Conservation (phyloP, 352 stramenopile species). For the Thalassiosira oceanica region DNA sequence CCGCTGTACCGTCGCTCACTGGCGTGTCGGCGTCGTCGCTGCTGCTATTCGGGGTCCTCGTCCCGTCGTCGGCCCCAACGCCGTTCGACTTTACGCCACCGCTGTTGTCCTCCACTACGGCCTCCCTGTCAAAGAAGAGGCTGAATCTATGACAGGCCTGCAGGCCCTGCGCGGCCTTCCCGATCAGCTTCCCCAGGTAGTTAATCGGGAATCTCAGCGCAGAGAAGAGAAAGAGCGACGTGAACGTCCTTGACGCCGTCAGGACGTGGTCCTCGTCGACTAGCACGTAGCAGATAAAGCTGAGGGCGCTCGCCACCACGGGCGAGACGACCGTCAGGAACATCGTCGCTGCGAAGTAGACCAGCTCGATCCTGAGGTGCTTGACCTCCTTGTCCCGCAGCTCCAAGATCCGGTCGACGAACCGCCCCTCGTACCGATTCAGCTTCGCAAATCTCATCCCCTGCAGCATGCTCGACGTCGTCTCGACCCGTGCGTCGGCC, state of each 20-base stretch:
- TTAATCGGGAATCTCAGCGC: slow-evolving; percentile 82
- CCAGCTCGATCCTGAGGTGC: slow-evolving; percentile 64
- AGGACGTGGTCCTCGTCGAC: slow-evolving; percentile 55
- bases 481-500: slow-evolving; percentile 70
- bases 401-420: slow-evolving; percentile 51
- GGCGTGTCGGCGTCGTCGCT: not conserved
- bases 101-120: slow-evolving; percentile 7
- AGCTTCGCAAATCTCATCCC: slow-evolving; percentile 80
- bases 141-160: slow-evolving; percentile 52
- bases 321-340: slow-evolving; percentile 70
- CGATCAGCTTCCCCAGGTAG: slow-evolving; percentile 75
- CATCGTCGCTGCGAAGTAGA: slow-evolving; percentile 58
- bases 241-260: slow-evolving; percentile 70
- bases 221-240: slow-evolving; percentile 68
- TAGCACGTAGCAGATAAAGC: slow-evolving; percentile 70
- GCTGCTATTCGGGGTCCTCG: not conserved
- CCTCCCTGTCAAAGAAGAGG: slow-evolving; percentile 57
- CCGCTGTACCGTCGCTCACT: not conserved
- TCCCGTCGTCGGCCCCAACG: not conserved
- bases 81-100: not conserved
- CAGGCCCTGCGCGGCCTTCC: slow-evolving; percentile 62
- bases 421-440: slow-evolving; percentile 76
- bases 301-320: slow-evolving; percentile 59
- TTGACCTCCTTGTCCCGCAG: slow-evolving; percentile 49
- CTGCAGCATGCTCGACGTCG: slow-evolving; percentile 64